Percentiles rank a stretch among this genome's conserved stretches.
Conservation (phyloP, 768 basidiomycete genomes). For the Psilocybe tampanensis region DNA sequence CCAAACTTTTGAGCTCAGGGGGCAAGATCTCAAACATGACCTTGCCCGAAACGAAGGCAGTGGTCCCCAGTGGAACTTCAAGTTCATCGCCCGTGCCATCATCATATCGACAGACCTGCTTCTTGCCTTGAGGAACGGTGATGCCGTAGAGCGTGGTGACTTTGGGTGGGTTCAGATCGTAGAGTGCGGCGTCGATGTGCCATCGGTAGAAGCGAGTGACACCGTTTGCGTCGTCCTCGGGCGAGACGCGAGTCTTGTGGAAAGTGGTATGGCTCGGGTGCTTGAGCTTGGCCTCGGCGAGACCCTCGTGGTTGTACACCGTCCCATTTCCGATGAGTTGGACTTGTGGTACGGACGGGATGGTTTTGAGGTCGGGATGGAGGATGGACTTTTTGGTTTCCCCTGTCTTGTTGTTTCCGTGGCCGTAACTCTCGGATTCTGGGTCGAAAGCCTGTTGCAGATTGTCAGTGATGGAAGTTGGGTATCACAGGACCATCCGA, state of each 20-base stretch:
- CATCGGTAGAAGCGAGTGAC: slow-evolving; percentile 88
- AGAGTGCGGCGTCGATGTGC: slow-evolving; percentile 91
- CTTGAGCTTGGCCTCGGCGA: slow-evolving; percentile 76
- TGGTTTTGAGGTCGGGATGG: slow-evolving; percentile 89
- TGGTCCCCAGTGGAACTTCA: slow-evolving; percentile 82
- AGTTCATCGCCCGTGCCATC: slow-evolving; percentile 88
- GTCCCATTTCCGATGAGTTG: slow-evolving; percentile 91
- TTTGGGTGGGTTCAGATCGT: slow-evolving; percentile 74
- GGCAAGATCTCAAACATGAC: slow-evolving; percentile 85
- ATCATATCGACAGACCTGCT: slow-evolving; percentile 74
- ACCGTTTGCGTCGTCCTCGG: slow-evolving; percentile 77
- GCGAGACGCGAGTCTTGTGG: slow-evolving; percentile 77
- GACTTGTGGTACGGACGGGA: slow-evolving; percentile 86
- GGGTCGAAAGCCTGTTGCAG: slow-evolving; percentile 71
- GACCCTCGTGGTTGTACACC: slow-evolving; percentile 79
- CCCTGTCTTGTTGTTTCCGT: slow-evolving; percentile 87
- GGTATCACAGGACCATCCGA: background rate
- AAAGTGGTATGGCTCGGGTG: slow-evolving; percentile 87
- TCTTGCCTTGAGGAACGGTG: slow-evolving; percentile 63
- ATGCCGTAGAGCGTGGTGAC: slow-evolving; percentile 88
- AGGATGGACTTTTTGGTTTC: slow-evolving; percentile 77
- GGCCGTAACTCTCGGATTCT: slow-evolving; percentile 67
- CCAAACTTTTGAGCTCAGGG: slow-evolving; percentile 72
- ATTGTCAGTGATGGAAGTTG: background rate
- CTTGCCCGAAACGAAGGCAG: slow-evolving; percentile 80